Conservation (phyloP, 164 flowering plant species). For the Nelumbo lutea region DNA sequence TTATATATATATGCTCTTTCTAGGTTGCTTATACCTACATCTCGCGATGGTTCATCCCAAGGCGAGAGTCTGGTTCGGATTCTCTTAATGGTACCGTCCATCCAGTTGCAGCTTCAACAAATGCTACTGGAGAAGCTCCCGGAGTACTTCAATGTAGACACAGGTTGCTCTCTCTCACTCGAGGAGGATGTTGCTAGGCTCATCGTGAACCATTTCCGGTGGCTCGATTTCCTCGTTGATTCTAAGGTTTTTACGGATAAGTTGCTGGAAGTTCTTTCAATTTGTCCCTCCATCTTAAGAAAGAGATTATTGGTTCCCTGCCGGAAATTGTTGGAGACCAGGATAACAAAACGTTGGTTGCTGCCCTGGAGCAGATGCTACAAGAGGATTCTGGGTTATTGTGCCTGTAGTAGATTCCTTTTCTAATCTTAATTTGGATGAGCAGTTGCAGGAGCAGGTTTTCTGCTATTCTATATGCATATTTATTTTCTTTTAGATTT, state of each 20-base stretch:
- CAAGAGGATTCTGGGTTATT: conserved; percentile 67
- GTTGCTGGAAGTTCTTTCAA: conserved; percentile 63
- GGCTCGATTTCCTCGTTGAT: conserved; percentile 86
- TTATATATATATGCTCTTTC: background rate
- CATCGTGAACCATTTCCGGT: conserved; percentile 65
- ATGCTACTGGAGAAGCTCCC: conserved; percentile 81
- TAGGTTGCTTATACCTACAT: conserved; percentile 45
- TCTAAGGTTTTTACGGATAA: conserved; percentile 51
- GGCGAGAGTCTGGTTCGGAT: conserved; percentile 48
- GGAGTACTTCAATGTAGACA: conserved; percentile 43
- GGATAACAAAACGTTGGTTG: conserved; percentile 40
- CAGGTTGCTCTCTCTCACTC: conserved; percentile 14
- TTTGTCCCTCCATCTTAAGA: conserved; percentile 59
- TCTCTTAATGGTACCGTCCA: conserved; percentile 55
- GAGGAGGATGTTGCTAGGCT: conserved; percentile 66
- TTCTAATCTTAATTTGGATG: conserved; percentile 67
- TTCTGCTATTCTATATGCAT: background rate
- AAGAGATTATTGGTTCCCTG: conserved; percentile 81
- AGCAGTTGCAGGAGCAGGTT: conserved; percentile 65
- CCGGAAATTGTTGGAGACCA: conserved; percentile 82
- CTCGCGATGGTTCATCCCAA: conserved; percentile 19
- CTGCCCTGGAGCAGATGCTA: conserved; percentile 56
- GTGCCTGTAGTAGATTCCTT: conserved; percentile 77
- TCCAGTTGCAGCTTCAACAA: conserved; percentile 59
- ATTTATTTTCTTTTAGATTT: background rate